Conservation (phyloP, 345 rosid genomes). For the Rhodomyrtus tomentosa region DNA sequence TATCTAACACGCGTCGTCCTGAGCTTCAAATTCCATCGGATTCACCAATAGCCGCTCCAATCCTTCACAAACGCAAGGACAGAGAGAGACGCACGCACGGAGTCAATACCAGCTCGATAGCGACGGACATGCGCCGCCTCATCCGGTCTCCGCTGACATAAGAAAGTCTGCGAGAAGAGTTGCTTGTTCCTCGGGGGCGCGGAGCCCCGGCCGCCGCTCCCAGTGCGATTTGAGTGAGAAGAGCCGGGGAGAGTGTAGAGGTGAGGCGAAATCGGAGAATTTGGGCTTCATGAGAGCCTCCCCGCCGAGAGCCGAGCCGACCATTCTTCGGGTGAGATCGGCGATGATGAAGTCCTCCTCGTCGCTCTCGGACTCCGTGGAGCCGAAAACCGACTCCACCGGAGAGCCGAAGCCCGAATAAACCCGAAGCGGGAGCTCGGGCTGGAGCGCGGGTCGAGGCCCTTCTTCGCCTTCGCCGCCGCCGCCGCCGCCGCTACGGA, state of each 20-base stretch:
- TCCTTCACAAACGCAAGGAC: background rate
- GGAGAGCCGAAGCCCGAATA: too few relatives aligned
- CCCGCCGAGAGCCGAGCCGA: too few relatives aligned
- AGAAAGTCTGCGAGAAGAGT: background rate
- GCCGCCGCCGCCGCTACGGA: too few relatives aligned
- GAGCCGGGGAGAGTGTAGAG: background rate
- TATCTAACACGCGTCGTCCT: background rate
- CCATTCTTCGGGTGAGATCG: too few relatives aligned
- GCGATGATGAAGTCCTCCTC: too few relatives aligned
- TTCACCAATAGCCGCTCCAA: background rate
- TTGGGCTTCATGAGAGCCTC: too few relatives aligned
- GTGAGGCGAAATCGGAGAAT: too few relatives aligned
- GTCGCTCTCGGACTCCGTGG: too few relatives aligned
- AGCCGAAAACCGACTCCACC: too few relatives aligned
- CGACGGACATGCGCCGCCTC: background rate
- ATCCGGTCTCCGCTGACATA: constrained; percentile 1
- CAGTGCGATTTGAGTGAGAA: background rate
- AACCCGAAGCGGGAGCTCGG: too few relatives aligned
- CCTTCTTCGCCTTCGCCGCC: too few relatives aligned
- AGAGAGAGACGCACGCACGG: background rate
- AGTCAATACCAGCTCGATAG: background rate
- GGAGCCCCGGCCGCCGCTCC: background rate
- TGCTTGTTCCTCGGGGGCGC: background rate
- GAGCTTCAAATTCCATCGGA: background rate
- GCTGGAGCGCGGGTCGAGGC: too few relatives aligned